These are phyloP conservation scores for Jaapia argillacea DNA, from an alignment of 768 basidiomycete species.

Conservation along the genomic window DNA sequence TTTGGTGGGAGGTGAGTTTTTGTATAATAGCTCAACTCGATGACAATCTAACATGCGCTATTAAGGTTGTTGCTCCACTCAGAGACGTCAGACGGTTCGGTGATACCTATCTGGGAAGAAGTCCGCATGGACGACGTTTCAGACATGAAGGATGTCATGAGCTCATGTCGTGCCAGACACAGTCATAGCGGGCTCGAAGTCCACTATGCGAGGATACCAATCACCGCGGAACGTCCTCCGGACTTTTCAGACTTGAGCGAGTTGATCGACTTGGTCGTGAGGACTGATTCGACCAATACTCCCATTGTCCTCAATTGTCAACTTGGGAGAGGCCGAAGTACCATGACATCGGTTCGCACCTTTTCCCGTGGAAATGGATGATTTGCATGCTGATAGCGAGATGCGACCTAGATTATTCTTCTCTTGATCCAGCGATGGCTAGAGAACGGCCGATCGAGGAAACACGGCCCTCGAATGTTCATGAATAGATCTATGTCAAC, in stretches of 20 bases:
- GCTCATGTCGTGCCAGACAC: constrained; percentile 29
- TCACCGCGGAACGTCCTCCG: constrained; percentile 82
- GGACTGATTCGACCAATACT: constrained; percentile 54
- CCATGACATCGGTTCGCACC: constrained; percentile 66
- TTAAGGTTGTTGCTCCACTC: constrained; percentile 78
- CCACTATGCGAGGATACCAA: constrained; percentile 75
- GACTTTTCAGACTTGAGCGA: constrained; percentile 69
- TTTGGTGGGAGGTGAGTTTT: constrained; percentile 70
- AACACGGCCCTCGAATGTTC: constrained; percentile 26
- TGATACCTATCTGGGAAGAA: constrained; percentile 94
- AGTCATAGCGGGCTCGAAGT: constrained; percentile 45
- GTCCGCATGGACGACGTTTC: constrained; percentile 61
- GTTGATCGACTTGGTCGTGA: constrained; percentile 69
- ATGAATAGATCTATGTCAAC: constrained; percentile 34
- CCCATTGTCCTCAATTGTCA: constrained; percentile 95
- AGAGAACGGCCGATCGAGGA: constrained; percentile 23
- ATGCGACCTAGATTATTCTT: constrained; percentile 55
- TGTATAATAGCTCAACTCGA: neutral
- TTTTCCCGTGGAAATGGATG: neutral
- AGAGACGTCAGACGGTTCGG: constrained; percentile 77
- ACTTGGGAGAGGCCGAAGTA: constrained; percentile 86
- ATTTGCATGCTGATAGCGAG: too few species aligned
- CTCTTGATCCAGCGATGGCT: constrained; percentile 83
- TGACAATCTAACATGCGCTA: neutral
- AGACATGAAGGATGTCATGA: constrained; percentile 87